A percentile compares a stretch with the other conserved stretches of the same genome.
Evolutionary conservation across 306 rosid species (phyloP).

Genomic region (Sicyos edulis): DNA sequence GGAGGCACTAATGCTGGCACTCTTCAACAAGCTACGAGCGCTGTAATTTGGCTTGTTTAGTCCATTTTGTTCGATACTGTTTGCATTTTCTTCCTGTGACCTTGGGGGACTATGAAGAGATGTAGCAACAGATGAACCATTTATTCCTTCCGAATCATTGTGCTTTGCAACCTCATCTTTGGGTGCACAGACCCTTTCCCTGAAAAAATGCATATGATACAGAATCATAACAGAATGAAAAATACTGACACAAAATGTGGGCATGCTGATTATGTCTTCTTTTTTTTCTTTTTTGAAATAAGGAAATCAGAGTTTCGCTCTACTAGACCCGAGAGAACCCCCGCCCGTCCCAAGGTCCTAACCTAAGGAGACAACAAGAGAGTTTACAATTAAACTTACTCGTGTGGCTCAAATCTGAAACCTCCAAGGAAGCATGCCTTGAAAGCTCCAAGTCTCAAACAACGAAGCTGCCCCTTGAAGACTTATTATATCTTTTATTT

Average conservation of each 20-base stretch:
- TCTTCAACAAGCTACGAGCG: slow-evolving; percentile 77
- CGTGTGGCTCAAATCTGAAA: no score
- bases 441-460: no score
- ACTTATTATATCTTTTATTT: no score
- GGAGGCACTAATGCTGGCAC: slow-evolving; percentile 97
- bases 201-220: slow-evolving; percentile 20
- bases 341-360: no score
- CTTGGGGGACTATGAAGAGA: slow-evolving; percentile 55
- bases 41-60: slow-evolving; percentile 34
- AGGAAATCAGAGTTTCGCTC: no score
- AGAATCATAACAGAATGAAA: neutral
- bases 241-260: neutral
- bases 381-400: no score
- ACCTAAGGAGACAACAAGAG: no score
- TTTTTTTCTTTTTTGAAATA: no score
- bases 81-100: slow-evolving; percentile 30
- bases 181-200: slow-evolving; percentile 71
- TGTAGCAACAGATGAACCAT: slow-evolving; percentile 35
- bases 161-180: slow-evolving; percentile 39
- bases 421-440: no score
- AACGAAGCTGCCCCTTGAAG: no score
- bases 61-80: slow-evolving; percentile 44
- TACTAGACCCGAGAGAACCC: no score
- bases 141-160: slow-evolving; percentile 46
- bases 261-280: no score